phyloP scores from a whole-genome alignment of 495 filamentous ascomycete genomes.

The Pseudoneurospora amorphoporcata region DNA sequence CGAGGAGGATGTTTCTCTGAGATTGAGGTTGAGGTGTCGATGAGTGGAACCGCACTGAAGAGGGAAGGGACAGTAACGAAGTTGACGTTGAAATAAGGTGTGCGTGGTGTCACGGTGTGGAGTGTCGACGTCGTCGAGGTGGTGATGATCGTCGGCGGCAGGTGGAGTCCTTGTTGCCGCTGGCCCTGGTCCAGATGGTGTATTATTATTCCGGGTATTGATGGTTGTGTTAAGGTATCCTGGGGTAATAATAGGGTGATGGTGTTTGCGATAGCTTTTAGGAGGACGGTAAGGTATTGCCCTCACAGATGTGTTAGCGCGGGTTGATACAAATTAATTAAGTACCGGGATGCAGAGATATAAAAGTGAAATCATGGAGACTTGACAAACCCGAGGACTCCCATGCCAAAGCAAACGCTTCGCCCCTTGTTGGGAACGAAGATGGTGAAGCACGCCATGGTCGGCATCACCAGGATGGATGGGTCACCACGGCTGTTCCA shows the following conservation, averaged over 20 bases:
- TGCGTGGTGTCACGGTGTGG: not conserved
- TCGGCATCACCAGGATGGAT: not conserved
- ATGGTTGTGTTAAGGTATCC: not conserved
- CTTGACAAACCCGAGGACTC: not conserved
- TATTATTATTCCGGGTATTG: not conserved
- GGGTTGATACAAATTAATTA: not conserved
- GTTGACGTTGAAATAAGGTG: not conserved
- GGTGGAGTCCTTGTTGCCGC: not conserved
- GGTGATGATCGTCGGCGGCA: not conserved
- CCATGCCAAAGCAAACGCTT: not conserved
- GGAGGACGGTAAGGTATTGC: not conserved
- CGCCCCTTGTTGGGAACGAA: not conserved
- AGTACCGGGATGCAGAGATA: not conserved
- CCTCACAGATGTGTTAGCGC: not conserved
- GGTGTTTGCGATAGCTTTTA: not conserved
- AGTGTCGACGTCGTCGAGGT: not conserved
- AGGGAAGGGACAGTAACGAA: not conserved
- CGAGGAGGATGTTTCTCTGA: not conserved
- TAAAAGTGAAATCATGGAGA: not conserved
- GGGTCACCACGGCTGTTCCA: not conserved
- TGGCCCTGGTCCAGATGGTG: not conserved
- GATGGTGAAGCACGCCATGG: not conserved
- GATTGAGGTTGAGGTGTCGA: not conserved
- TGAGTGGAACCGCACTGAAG: not conserved
- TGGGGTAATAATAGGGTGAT: not conserved